These are phyloP conservation scores for Chlorokybus atmophyticus DNA, from an alignment of 139 green algal species.

Conservation along the genomic window DNA sequence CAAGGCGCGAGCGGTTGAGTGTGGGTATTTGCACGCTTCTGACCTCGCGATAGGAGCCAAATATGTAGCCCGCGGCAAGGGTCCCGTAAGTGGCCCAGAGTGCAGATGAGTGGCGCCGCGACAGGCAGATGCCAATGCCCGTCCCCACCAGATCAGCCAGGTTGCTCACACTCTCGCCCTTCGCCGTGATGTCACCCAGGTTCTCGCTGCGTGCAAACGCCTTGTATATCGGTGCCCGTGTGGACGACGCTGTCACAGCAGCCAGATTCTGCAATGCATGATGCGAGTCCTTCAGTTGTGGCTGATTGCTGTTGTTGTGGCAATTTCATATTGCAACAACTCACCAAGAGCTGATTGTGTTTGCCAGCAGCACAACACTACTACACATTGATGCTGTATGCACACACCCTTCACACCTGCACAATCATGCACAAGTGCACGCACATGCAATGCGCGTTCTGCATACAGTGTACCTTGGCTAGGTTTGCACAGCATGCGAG, in stretches of 20 bases:
- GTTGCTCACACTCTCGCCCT: conserved; percentile 72
- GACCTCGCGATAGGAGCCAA: conserved; percentile 27
- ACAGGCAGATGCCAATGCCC: conserved; percentile 43
- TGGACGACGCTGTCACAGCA: conserved; percentile 54
- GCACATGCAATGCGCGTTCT: background rate
- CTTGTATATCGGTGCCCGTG: conserved; percentile 70
- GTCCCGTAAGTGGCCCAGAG: conserved; percentile 48
- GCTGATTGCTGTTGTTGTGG: too few relatives aligned
- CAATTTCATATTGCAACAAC: too few relatives aligned
- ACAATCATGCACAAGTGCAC: too few relatives aligned
- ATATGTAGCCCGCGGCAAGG: conserved; percentile 39
- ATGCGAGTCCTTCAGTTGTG: too few relatives aligned
- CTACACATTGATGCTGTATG: too few relatives aligned
- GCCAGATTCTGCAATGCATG: conserved; percentile 77
- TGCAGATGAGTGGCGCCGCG: conserved; percentile 25
- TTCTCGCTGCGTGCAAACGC: conserved; percentile 66
- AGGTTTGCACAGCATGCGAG: conserved; percentile 37
- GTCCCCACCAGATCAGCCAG: conserved; percentile 70
- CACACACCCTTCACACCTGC: too few relatives aligned
- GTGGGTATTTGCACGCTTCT: conserved; percentile 65
- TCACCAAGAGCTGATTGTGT: too few relatives aligned
- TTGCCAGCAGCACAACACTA: too few relatives aligned
- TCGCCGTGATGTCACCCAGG: conserved; percentile 63
- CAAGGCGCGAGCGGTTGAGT: conserved; percentile 60
- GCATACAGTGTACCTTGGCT: conserved; percentile 6